Evolutionary conservation across 164 flowering plant genomes (phyloP), one percentile per base, ranked within the genome.

Genomic region (Aristolochia fimbriata): DNA sequence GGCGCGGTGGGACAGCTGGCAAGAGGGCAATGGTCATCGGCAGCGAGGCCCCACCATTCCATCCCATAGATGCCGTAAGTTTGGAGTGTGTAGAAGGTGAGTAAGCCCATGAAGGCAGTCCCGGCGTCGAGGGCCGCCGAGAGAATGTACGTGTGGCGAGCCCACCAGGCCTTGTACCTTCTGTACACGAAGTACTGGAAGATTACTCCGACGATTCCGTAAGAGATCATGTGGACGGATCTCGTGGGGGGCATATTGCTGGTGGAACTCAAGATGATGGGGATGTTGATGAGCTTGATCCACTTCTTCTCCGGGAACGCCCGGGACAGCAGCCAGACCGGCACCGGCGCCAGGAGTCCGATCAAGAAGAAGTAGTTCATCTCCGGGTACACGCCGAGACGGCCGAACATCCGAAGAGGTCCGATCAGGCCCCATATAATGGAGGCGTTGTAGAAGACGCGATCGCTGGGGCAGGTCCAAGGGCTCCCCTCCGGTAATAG

Each of bases 81-180:
- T 49, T 77, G 82, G 0, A 91, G 75, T 12, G 82, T 12, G 4
- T 83, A 79, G 63, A 62, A 83, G 1, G 66, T 9, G 7, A 78
- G 9, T 0, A 81, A 30, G 0, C 71, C 89, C 79, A 78, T 64
- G 66, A 87, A 80, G 2, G 96, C 95, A 41, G 79, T 55, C 31
- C 91, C 92, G 22, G 81, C 79, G 63, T 81, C 83, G 22, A 88
- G 50, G 20, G 77, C 96, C 48, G 82, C 84, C 0, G 90, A 74
- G 10, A 88, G 41, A n/a, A 81, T 56, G 22, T 86, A 88, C 52
- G 64, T 84, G 59, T 88, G 72, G 53, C 79, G 71, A 1, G 79
- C 81, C 96, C 96, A 86, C 96, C 93, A 86, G 0, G 25, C 47
- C 73, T 73, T 77, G 73, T 62, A 62, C 69, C 59, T 71, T 16